Conservation (phyloP, 495 filamentous ascomycete species). For the Aspergillus kassunensis region DNA sequence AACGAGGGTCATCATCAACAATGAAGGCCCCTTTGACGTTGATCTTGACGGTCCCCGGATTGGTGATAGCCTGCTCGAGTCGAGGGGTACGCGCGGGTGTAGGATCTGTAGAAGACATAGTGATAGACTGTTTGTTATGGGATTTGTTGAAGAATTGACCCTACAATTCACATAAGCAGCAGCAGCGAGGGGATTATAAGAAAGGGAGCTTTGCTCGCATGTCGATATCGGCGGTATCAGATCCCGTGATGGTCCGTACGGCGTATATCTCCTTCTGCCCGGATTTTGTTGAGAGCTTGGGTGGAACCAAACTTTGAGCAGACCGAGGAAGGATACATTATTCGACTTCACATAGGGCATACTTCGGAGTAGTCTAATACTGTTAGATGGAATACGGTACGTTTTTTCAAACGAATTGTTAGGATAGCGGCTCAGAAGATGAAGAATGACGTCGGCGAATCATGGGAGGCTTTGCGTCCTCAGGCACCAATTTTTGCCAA, state of each 20-base stretch:
- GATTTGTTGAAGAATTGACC: background rate
- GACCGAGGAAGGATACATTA: background rate
- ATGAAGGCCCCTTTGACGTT: slow-evolving; percentile 97
- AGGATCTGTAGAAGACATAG: slow-evolving; percentile 20
- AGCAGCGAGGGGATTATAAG: background rate
- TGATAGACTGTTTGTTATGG: no score
- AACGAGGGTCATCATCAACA: slow-evolving; percentile 71
- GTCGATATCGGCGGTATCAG: slow-evolving; percentile 20
- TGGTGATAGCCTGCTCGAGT: slow-evolving; percentile 67
- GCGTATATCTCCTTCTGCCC: slow-evolving; percentile 49
- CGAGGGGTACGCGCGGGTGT: slow-evolving; percentile 26
- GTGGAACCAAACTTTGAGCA: slow-evolving; percentile 22
- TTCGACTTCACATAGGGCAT: no score
- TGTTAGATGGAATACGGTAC: background rate
- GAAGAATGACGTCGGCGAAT: slow-evolving; percentile 5
- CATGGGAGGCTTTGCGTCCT: background rate
- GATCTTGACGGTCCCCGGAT: slow-evolving; percentile 83
- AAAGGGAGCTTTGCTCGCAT: slow-evolving; percentile 11
- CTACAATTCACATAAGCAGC: slow-evolving; percentile 1
- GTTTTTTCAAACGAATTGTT: no score
- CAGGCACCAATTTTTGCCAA: background rate
- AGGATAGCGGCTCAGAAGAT: background rate
- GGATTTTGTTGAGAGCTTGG: slow-evolving; percentile 19
- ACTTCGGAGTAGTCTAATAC: no score
- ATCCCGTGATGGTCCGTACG: slow-evolving; percentile 44